phyloP scores from a whole-genome alignment of 2,329 filamentous ascomycete genomes.

The Colletotrichum destructivum region DNA sequence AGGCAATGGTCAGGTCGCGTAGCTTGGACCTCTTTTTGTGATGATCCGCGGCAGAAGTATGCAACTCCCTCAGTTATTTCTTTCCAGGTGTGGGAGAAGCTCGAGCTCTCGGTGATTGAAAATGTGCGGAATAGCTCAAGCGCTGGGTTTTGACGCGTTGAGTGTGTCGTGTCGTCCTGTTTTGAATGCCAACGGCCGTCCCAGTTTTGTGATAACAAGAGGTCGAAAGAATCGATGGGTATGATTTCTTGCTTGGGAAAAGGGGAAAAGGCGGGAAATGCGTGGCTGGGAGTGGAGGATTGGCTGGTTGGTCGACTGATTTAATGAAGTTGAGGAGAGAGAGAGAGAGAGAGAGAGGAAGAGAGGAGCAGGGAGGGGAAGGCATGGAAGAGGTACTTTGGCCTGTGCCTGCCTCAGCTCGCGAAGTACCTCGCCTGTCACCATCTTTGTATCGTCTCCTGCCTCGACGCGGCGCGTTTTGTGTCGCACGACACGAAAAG shows the following conservation, averaged over 20 bases:
- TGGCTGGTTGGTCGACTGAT: slow-evolving; percentile 18
- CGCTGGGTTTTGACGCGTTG: slow-evolving; percentile 32
- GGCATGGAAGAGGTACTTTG: slow-evolving; percentile 18
- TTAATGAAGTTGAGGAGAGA: slow-evolving; percentile 13
- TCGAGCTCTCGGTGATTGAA: not conserved
- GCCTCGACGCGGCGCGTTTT: slow-evolving; percentile 6
- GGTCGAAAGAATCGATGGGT: not conserved
- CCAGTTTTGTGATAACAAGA: slow-evolving; percentile 3
- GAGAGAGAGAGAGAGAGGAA: slow-evolving; percentile 9
- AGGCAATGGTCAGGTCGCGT: slow-evolving; percentile 18
- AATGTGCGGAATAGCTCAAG: slow-evolving; percentile 2
- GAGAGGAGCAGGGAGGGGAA: slow-evolving; percentile 29
- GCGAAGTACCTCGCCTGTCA: slow-evolving; percentile 2
- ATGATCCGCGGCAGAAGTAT: slow-evolving; percentile 35
- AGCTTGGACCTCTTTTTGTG: slow-evolving; percentile 35
- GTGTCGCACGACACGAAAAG: not conserved
- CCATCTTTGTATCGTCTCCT: slow-evolving; percentile 1
- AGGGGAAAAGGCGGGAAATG: slow-evolving; percentile 4
- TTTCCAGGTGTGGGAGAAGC: slow-evolving; percentile 24
- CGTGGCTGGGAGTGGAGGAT: slow-evolving; percentile 34
- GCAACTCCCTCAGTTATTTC: slow-evolving; percentile 18
- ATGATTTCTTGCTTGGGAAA: not conserved
- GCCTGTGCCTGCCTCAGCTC: slow-evolving; percentile 21
- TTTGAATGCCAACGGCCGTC: slow-evolving; percentile 1
- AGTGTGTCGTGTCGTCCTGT: slow-evolving; percentile 35